phyloP scores from a whole-genome alignment of 2,329 filamentous ascomycete species.

The Beauveria sp. region DNA sequence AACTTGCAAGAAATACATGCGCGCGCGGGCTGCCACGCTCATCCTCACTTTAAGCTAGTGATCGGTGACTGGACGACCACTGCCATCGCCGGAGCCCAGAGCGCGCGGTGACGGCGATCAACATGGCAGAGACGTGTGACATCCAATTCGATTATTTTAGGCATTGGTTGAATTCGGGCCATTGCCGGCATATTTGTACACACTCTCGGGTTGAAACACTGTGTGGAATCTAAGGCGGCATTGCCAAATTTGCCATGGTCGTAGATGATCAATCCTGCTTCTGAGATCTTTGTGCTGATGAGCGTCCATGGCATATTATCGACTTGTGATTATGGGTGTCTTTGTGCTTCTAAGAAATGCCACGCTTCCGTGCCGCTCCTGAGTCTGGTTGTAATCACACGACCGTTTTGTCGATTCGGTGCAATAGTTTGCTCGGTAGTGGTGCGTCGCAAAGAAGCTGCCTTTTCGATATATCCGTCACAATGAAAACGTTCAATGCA shows the following conservation, averaged over 20 bases:
- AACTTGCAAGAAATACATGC: not conserved
- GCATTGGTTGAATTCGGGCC: not conserved
- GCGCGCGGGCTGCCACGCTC: not conserved
- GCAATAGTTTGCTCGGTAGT: not conserved
- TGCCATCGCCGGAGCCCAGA: slow-evolving; percentile 1
- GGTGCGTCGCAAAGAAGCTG: not conserved
- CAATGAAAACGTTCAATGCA: not conserved
- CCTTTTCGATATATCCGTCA: not conserved
- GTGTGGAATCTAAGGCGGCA: not conserved
- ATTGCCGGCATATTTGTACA: not conserved
- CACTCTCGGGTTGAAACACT: not conserved
- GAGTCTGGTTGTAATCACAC: not conserved
- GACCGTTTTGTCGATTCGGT: too few species aligned
- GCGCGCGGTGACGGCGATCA: not conserved
- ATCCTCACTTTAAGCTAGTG: slow-evolving; percentile 1
- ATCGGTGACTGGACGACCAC: not conserved
- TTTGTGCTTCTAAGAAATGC: not conserved
- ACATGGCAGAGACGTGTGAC: slow-evolving; percentile 1
- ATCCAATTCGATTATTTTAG: not conserved
- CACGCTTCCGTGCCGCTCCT: too few species aligned
- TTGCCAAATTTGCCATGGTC: not conserved
- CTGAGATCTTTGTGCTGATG: too few species aligned
- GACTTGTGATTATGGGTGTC: not conserved
- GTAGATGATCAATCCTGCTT: not conserved
- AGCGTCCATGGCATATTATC: not conserved